Base-by-base conservation (phyloP, 768 basidiomycete species). In the Boletus patriciae region DNA sequence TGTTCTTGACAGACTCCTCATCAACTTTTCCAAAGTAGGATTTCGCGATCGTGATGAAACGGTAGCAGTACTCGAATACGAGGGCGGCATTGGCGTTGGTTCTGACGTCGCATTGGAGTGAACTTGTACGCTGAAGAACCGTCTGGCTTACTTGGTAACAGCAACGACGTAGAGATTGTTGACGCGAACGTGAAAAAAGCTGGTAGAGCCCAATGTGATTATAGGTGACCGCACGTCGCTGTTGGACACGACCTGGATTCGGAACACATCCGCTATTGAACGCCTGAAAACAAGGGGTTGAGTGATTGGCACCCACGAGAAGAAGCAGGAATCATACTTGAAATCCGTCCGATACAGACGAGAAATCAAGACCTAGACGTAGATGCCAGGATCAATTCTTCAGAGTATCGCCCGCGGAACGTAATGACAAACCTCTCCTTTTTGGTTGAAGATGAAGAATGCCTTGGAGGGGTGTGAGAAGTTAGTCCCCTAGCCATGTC, bases 361-460 rank as follows among this genome's bases (percentile, higher is more conserved):
- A 44, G 95, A 97, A 69, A 98, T 99, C 65, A 99, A 82, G 65
- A 98, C 92, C 93, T 95, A 38, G 34, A 31, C 34, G 19, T 40
- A 16, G 45, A 49, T 51, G 37, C 45, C 44, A 46, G 43, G 55
- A 60, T 59, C 57, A 57, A 37, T 43, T 37, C 46, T 23, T 18
- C 7, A 9, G 23, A 3, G 8, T 3, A 21, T 37, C 12, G 16
- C 41, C 15, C 8, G 19, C 16, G 19, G 10, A n/a, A 52, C 9
- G 13, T 15, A 3, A 6, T n/a, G 29, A 69, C 83, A 40, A 54
- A 94, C 96, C 84, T 98, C 97, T 73, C 97, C 97, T 74, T 98
- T 98, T 74, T 95, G 94, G 70, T 98, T 99, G 81, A 98, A 97
- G 56, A 98, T 93, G 75, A 98, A 98, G 84, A 98, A 98, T 46